Evolutionary conservation across 192 early-diverging fungal species (phyloP), one percentile per base, ranked within the genome.

Genomic region (Umbelopsis ramanniana): DNA sequence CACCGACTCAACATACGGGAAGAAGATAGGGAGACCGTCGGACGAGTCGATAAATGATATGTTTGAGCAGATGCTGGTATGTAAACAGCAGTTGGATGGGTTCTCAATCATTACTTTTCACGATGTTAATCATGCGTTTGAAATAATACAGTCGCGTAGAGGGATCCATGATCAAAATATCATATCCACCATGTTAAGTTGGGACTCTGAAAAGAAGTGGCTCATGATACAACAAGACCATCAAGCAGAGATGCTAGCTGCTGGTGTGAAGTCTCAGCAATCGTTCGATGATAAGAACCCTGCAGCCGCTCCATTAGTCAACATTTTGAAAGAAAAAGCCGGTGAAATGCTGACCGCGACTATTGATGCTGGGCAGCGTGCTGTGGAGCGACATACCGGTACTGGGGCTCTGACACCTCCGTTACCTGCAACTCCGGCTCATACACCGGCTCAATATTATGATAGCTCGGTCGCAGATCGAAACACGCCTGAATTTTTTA

Each of bases 31-130:
- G 29, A 52, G 71, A 37, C 82, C 79, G 10, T 66, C 81, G 19
- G 82, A 84, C 57, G 78, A 80, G 52, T 74, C 82, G 19, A 79
- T 88, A 47, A 81, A 88, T 40, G 63, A 71, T 63, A 67, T 83
- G 43, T 88, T 88, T 69, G 78, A 84, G 38, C 72, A 86, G 53
- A 82, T 88, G 80, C 82, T 88, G 78, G 87, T 85, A 84, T 26
- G 72, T 66, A 40, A 23, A 33, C 52, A 50, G 40, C 40, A 17
- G 26, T 52, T 24, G 38, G 33, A 19, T 23, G 37, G 12, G 1
- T 33, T 23, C 45, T n/a, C 12, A 15, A 24, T 38, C 12, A 55
- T 4, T 26, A 40, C n/a, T 15, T 21, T 54, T 29, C 1, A 75
- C 43, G 40, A 11, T 43, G 6, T 7, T 46, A 68, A 53, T 15